phyloP scores from a whole-genome alignment of 176 grass and related monocot species.

The Aegilops speltoides region DNA sequence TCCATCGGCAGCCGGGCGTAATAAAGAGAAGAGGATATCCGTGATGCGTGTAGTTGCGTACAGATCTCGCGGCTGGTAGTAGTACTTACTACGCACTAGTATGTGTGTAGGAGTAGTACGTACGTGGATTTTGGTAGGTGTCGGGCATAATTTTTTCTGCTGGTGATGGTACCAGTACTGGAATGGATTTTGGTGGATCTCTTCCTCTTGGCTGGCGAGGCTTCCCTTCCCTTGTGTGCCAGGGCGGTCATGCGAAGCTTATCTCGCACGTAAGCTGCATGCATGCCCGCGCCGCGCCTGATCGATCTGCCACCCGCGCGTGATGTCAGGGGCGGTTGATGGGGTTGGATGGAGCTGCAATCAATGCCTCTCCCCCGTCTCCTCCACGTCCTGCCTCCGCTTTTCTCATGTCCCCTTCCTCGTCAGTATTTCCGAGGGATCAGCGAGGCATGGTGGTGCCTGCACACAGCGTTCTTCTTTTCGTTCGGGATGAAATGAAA shows the following conservation, averaged over 20 bases:
- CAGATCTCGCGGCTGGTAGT: background rate
- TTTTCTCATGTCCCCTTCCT: background rate
- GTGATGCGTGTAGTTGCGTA: conserved; percentile 12
- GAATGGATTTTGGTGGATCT: too few relatives aligned
- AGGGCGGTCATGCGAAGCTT: background rate
- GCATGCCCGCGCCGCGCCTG: background rate
- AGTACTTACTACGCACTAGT: too few relatives aligned
- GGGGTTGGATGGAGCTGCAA: background rate
- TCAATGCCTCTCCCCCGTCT: conserved; percentile 24
- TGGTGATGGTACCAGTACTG: too few relatives aligned
- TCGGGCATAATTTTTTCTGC: background rate
- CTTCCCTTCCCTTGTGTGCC: background rate
- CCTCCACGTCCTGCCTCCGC: background rate
- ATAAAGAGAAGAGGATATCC: conserved; percentile 23
- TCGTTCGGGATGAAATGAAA: background rate
- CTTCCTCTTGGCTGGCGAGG: too few relatives aligned
- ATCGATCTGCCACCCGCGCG: conserved; percentile 12
- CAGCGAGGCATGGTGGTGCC: too few relatives aligned
- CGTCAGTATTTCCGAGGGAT: background rate
- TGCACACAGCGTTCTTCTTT: background rate
- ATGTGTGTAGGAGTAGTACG: background rate
- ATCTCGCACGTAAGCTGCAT: conserved; percentile 16
- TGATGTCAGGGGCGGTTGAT: conserved; percentile 30
- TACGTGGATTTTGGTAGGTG: background rate
- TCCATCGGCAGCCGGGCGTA: background rate